Evolutionary conservation across 371 early-diverging fungal genomes (phyloP).

Genomic region (Saksenaea vasiformis): DNA sequence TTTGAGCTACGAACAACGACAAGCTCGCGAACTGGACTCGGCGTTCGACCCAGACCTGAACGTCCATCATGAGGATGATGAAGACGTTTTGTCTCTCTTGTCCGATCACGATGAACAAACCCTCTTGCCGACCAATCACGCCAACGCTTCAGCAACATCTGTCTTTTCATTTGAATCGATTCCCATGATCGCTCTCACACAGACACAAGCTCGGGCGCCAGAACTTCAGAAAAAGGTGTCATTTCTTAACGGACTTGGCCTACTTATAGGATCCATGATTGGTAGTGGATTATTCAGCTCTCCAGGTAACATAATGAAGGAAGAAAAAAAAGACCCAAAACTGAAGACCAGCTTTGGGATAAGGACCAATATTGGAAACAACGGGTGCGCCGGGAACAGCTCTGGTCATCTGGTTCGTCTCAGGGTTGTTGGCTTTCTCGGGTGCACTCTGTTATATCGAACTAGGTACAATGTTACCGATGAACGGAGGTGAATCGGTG

Average conservation of each 20-base stretch:
- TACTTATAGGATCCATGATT: conserved; percentile 82
- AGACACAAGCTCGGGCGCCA: conserved; percentile 52
- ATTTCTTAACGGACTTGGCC: conserved; percentile 67
- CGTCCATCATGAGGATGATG: conserved; percentile 28
- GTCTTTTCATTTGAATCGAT: conserved; percentile 62
- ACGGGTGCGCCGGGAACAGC: conserved; percentile 75
- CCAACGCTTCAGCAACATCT: conserved; percentile 30
- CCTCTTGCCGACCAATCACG: conserved; percentile 40
- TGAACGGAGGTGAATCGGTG: conserved; percentile 85
- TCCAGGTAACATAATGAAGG: conserved; percentile 51
- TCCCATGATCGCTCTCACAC: conserved; percentile 52
- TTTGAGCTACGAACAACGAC: conserved; percentile 12
- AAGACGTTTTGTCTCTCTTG: conserved; percentile 30
- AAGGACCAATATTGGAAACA: conserved; percentile 65
- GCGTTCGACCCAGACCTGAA: conserved; percentile 27
- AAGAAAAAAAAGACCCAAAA: conserved; percentile 37
- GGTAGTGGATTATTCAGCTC: conserved; percentile 90
- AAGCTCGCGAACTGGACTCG: conserved; percentile 21
- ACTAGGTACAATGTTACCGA: conserved; percentile 86
- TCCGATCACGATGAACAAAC: conserved; percentile 34
- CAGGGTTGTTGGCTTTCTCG: conserved; percentile 73
- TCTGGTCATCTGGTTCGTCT: conserved; percentile 77
- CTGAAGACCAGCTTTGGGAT: conserved; percentile 10
- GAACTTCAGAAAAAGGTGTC: conserved; percentile 70
- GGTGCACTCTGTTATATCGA: conserved; percentile 85